Evolutionary conservation across 805 yeast species (phyloP).

Genomic region (Yarrowia keelungensis): DNA sequence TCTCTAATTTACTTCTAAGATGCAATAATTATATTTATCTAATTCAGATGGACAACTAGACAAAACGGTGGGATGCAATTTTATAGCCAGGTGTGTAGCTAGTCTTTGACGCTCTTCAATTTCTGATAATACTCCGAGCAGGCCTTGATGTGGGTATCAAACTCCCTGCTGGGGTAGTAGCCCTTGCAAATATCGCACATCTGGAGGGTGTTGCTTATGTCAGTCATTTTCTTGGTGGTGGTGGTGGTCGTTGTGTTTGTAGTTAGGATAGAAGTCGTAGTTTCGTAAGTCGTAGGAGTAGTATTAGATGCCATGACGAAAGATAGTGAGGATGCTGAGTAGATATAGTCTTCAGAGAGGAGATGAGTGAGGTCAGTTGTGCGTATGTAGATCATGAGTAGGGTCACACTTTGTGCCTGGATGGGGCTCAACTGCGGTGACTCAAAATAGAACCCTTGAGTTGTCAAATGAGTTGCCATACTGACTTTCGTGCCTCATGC

Average conservation of each 20-base stretch:
- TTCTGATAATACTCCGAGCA: conserved; percentile 31
- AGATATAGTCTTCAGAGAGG: background rate
- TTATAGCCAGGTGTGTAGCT: too few species aligned
- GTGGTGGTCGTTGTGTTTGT: background rate
- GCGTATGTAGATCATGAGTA: too few species aligned
- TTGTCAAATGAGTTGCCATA: too few species aligned
- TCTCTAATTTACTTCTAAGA: too few species aligned
- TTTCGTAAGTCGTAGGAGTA: background rate
- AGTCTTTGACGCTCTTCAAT: conserved; percentile 21
- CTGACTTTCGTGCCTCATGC: too few species aligned
- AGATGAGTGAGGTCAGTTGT: too few species aligned
- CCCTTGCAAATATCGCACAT: conserved; percentile 31
- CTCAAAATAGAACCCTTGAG: too few species aligned
- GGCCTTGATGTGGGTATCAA: conserved; percentile 1
- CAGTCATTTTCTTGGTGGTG: background rate
- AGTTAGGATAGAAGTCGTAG: background rate
- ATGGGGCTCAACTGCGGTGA: too few species aligned
- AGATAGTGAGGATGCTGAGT: background rate
- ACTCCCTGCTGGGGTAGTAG: conserved; percentile 17
- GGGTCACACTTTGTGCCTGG: too few species aligned
- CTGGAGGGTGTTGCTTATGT: background rate
- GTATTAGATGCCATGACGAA: background rate
- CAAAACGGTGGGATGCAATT: too few species aligned
- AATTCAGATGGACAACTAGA: too few species aligned
- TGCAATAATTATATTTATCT: too few species aligned